A percentile compares a stretch with the other conserved stretches of the same genome.
These are phyloP conservation scores for Didymella lethalis DNA, from an alignment of 2,329 filamentous ascomycete species.

Conservation along the genomic window DNA sequence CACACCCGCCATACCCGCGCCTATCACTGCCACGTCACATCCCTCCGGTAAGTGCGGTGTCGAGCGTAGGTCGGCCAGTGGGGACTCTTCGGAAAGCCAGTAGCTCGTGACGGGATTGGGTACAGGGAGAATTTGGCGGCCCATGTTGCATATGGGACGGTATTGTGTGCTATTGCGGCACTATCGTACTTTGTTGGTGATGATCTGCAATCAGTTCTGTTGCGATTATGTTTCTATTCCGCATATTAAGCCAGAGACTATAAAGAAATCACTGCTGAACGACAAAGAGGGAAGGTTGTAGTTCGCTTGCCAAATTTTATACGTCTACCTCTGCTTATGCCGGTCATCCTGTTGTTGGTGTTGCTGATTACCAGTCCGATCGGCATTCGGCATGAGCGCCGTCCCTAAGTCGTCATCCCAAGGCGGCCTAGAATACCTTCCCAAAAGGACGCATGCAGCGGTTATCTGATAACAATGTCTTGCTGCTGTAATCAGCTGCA, in stretches of 20 bases:
- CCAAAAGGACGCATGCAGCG: slow-evolving; percentile 13
- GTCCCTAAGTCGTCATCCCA: slow-evolving; percentile 4
- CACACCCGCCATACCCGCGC: slow-evolving; percentile 47
- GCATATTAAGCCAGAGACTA: neutral
- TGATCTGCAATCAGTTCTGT: neutral
- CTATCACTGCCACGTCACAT: slow-evolving; percentile 46
- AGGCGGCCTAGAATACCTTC: slow-evolving; percentile 17
- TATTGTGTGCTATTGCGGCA: neutral
- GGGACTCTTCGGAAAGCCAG: slow-evolving; percentile 47
- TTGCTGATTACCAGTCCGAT: slow-evolving; percentile 12
- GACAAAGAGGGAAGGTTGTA: neutral
- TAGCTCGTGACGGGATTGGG: slow-evolving; percentile 45
- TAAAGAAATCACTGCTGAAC: neutral
- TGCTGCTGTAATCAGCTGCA: neutral
- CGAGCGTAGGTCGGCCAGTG: slow-evolving; percentile 38
- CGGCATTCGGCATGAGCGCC: slow-evolving; percentile 18
- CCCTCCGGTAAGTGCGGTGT: slow-evolving; percentile 37
- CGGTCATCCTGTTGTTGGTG: neutral
- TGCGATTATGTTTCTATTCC: neutral
- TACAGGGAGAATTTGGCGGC: slow-evolving; percentile 38
- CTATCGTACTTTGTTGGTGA: neutral
- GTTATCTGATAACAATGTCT: slow-evolving; percentile 11
- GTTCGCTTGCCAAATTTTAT: neutral
- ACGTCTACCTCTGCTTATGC: neutral
- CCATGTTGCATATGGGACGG: neutral